These are phyloP conservation scores for Globisporangium orthogonon DNA, from an alignment of 352 stramenopile species.

Conservation along the genomic window DNA sequence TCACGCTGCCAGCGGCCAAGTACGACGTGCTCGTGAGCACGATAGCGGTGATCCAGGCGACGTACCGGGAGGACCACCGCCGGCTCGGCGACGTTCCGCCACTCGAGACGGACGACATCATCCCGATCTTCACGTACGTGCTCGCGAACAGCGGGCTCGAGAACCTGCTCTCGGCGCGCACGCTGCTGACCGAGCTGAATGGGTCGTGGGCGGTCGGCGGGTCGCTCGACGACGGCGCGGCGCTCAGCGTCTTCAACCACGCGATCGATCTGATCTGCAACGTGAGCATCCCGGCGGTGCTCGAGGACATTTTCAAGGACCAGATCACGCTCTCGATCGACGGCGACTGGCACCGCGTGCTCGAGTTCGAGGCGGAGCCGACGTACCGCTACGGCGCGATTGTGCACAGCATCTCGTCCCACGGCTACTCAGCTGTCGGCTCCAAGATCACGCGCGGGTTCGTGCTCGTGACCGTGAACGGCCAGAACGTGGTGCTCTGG, in stretches of 20 bases:
- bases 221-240: conserved; percentile 54
- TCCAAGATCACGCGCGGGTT: conserved; percentile 67
- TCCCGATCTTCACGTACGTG: conserved; percentile 89
- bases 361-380: conserved; percentile 78
- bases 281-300: conserved; percentile 77
- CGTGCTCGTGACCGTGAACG: conserved; percentile 82
- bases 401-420: conserved; percentile 67
- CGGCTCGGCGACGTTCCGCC: conserved; percentile 37
- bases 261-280: conserved; percentile 83
- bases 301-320: conserved; percentile 89
- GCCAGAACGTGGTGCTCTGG: conserved; percentile 85
- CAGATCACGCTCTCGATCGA: conserved; percentile 88
- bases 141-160: conserved; percentile 81
- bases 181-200: conserved; percentile 68
- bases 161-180: conserved; percentile 77
- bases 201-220: conserved; percentile 57
- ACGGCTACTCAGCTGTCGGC: conserved; percentile 67
- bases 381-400: conserved; percentile 83
- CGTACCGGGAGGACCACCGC: conserved; percentile 70
- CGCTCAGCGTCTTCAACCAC: conserved; percentile 69
- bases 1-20: conserved; percentile 59
- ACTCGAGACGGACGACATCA: conserved; percentile 81
- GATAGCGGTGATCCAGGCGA: conserved; percentile 70
- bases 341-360: conserved; percentile 68
- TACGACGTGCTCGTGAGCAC: conserved; percentile 74